Evolutionary conservation across 116 monocot genomes (phyloP).

Genomic region (Papilionanthe hybrid): DNA sequence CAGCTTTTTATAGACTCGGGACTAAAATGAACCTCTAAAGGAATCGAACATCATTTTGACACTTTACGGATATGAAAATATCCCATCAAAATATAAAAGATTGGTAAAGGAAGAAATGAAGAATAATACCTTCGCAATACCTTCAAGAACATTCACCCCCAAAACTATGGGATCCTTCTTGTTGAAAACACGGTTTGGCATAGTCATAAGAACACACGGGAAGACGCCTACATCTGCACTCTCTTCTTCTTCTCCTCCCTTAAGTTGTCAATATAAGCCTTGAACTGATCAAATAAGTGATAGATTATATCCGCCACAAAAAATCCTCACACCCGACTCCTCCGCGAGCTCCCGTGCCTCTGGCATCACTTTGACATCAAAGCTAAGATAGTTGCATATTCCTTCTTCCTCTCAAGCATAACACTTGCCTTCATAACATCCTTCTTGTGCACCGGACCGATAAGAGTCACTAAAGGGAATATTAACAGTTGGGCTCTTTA

Average conservation of each 20-base stretch:
- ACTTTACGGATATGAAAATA: too few relatives aligned
- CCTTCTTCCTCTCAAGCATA: constrained; percentile 86
- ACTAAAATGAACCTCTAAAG: too few relatives aligned
- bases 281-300: constrained; percentile 95
- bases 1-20: too few relatives aligned
- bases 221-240: constrained; percentile 94
- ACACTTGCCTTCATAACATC: constrained; percentile 99
- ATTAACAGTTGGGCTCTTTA: constrained; percentile 78
- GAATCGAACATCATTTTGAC: too few relatives aligned
- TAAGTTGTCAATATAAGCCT: constrained; percentile 85
- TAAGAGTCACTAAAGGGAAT: constrained; percentile 86
- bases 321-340: constrained; percentile 73
- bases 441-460: constrained; percentile 97
- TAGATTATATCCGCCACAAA: constrained; percentile 98
- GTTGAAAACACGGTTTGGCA: constrained; percentile 93
- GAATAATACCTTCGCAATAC: constrained; percentile 70
- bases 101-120: neutral
- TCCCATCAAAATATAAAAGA: too few relatives aligned
- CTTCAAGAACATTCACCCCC: constrained; percentile 91
- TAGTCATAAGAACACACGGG: constrained; percentile 89
- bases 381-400: constrained; percentile 87
- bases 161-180: constrained; percentile 98
- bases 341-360: constrained; percentile 72
- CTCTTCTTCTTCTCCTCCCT: constrained; percentile 94
- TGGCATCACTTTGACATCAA: constrained; percentile 86